Conservation (phyloP, 768 basidiomycete genomes). For the Lactarius deliciosus region DNA sequence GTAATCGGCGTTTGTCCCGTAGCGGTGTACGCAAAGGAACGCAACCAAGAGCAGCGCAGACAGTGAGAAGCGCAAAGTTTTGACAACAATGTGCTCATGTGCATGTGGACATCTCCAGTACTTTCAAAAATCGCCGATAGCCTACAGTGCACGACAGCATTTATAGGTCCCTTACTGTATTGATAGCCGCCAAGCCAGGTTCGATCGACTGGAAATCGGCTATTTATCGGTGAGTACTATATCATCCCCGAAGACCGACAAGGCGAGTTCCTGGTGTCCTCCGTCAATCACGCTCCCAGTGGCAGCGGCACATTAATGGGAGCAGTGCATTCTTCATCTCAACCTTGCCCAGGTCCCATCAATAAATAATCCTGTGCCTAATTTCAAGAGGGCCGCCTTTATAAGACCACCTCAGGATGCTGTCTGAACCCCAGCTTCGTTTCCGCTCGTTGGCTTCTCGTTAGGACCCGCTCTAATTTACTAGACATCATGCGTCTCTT, state of each 20-base stretch:
- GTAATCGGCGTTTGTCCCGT: too few relatives aligned
- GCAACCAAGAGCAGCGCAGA: too few relatives aligned
- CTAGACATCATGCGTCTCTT: conserved; percentile 22
- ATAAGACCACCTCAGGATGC: neutral
- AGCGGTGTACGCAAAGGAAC: too few relatives aligned
- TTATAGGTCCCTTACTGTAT: neutral
- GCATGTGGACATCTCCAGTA: too few relatives aligned
- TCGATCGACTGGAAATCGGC: neutral
- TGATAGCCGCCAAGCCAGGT: neutral
- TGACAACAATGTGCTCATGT: too few relatives aligned
- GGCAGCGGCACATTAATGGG: neutral
- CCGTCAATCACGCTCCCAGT: neutral
- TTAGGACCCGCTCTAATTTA: too few relatives aligned
- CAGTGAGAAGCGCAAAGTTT: too few relatives aligned
- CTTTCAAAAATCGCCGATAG: too few relatives aligned
- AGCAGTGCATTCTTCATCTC: neutral
- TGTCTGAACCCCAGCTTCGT: neutral
- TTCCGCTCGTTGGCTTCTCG: neutral
- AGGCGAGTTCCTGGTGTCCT: neutral
- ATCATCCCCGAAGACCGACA: neutral
- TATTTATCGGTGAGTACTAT: too few relatives aligned
- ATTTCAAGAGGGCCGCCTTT: neutral
- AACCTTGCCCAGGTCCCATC: neutral
- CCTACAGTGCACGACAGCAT: too few relatives aligned
- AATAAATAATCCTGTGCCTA: neutral